A percentile compares a stretch with the other conserved stretches of the same genome.
phyloP scores from a whole-genome alignment of 805 yeast genomes.

The Metschnikowia hibisci region DNA sequence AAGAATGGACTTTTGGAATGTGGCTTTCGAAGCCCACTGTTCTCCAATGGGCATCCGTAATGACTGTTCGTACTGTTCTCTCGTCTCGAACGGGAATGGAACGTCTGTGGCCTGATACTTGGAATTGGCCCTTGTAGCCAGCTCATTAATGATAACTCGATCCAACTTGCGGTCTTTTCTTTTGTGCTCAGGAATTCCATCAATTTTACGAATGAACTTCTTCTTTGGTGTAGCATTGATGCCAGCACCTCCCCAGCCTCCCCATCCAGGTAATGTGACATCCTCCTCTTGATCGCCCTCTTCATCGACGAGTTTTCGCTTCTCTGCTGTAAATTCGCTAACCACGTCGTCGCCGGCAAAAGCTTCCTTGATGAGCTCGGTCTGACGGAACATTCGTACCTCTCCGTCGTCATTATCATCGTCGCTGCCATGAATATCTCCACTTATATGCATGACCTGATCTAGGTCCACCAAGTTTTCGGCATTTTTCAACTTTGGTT shows the following conservation, averaged over 20 bases:
- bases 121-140: conserved; percentile 73
- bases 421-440: conserved; percentile 31
- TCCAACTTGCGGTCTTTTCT: conserved; percentile 74
- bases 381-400: conserved; percentile 64
- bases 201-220: conserved; percentile 63
- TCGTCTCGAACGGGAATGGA: conserved; percentile 90
- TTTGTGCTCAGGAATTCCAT: conserved; percentile 70
- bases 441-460: conserved; percentile 52
- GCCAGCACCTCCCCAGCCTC: conserved; percentile 85
- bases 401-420: conserved; percentile 33
- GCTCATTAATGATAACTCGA: conserved; percentile 87
- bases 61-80: conserved; percentile 93
- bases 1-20: conserved; percentile 84
- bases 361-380: conserved; percentile 81
- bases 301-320: conserved; percentile 57
- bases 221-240: conserved; percentile 41
- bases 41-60: conserved; percentile 95
- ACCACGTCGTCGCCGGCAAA: conserved; percentile 97
- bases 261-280: conserved; percentile 94
- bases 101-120: conserved; percentile 87
- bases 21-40: conserved; percentile 88
- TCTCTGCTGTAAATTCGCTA: conserved; percentile 73
- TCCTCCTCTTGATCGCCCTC: conserved; percentile 90
- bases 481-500: conserved; percentile 27
- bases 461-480: conserved; percentile 46